phyloP scores from a whole-genome alignment of 1,284 basidiomycete species.

The Trichosporon asahii region DNA sequence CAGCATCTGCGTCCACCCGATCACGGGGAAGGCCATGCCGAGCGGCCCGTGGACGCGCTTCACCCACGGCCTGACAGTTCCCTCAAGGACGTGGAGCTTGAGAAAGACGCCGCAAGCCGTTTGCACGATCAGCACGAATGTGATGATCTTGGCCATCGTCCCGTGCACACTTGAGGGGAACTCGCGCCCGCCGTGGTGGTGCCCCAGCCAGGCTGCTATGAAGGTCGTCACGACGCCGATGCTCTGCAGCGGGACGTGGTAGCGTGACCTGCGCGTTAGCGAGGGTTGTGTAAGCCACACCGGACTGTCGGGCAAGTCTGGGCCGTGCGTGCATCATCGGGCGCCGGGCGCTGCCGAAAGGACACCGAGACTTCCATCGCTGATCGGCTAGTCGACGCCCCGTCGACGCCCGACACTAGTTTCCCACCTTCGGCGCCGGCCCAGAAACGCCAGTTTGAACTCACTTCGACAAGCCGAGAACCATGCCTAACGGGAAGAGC shows the following conservation, averaged over 20 bases:
- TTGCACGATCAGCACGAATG: constrained; percentile 66
- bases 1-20: constrained; percentile 72
- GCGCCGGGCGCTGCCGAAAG: too few species aligned
- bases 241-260: constrained; percentile 81
- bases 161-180: constrained; percentile 65
- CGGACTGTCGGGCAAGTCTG: too few species aligned
- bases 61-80: constrained; percentile 67
- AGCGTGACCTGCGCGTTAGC: constrained; percentile 55
- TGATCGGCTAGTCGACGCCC: too few species aligned
- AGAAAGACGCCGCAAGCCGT: constrained; percentile 78
- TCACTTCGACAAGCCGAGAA: constrained; percentile 71
- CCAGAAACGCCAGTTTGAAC: constrained; percentile 14
- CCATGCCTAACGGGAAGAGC: constrained; percentile 82
- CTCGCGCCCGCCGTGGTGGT: constrained; percentile 70
- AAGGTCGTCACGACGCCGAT: constrained; percentile 66
- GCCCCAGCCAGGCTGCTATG: constrained; percentile 71
- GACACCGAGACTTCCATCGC: too few species aligned
- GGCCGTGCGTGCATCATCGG: too few species aligned
- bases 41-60: constrained; percentile 73
- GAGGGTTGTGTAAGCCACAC: background rate
- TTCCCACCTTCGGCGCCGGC: too few species aligned
- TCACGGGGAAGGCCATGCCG: constrained; percentile 78
- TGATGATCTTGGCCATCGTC: constrained; percentile 65
- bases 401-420: too few species aligned
- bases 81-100: constrained; percentile 85